These are phyloP conservation scores for Starmera amethionina DNA, from an alignment of 805 yeast genomes.

Conservation along the genomic window DNA sequence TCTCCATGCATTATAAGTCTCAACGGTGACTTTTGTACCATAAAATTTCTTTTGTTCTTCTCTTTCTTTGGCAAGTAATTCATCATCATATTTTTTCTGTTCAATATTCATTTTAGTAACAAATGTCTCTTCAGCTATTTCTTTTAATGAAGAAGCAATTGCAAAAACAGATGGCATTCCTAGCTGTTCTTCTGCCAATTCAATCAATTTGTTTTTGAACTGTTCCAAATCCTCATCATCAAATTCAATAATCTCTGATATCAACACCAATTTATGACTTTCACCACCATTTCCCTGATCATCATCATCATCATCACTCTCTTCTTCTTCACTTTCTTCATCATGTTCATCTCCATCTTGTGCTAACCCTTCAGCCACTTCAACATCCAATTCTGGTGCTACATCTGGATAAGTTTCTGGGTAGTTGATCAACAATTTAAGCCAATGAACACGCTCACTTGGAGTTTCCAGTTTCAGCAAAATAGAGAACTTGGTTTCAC, in stretches of 20 bases:
- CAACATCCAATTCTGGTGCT: slow-evolving; percentile 48
- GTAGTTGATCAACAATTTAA: slow-evolving; percentile 53
- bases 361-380: slow-evolving; percentile 19
- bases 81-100: slow-evolving; percentile 51
- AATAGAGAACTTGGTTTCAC: slow-evolving; percentile 42
- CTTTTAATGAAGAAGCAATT: slow-evolving; percentile 67
- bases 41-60: slow-evolving; percentile 83
- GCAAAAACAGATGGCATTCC: slow-evolving; percentile 94
- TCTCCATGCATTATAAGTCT: slow-evolving; percentile 71
- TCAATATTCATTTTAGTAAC: slow-evolving; percentile 40
- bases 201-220: slow-evolving; percentile 31
- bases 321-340: slow-evolving; percentile 20
- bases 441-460: slow-evolving; percentile 45
- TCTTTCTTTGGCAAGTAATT: slow-evolving; percentile 53
- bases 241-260: slow-evolving; percentile 52
- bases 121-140: slow-evolving; percentile 64
- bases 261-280: slow-evolving; percentile 36
- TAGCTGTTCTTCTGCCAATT: slow-evolving; percentile 64
- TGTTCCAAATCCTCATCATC: slow-evolving; percentile 34
- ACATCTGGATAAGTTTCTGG: slow-evolving; percentile 80
- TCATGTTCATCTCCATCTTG: slow-evolving; percentile 18
- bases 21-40: slow-evolving; percentile 84
- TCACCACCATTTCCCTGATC: slow-evolving; percentile 42
- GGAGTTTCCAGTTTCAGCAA: slow-evolving; percentile 58
- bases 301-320: slow-evolving; percentile 35